Evolutionary conservation across 257 asterid species (phyloP), one percentile per base, ranked within the genome.

Genomic region (Gardenia jasminoides): DNA sequence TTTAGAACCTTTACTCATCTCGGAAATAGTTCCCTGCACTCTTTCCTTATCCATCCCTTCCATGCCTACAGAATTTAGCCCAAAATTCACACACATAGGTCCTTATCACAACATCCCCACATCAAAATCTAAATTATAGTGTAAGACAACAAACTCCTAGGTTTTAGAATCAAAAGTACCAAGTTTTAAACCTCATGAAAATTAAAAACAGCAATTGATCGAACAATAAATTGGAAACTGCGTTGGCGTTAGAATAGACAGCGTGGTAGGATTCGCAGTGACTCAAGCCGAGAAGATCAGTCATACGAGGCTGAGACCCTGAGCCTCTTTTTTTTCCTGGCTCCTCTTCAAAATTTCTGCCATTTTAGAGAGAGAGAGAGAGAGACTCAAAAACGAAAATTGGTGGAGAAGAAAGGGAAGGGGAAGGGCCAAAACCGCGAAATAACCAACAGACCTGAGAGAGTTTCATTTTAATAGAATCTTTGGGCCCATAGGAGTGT

Each of bases 1-100:
- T 85, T 93, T 96, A 26, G 98, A 92, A 6, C 99, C 99, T 85
- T 93, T 96, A 85, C 99, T 96, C 97, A 96, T 93, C 88, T 96
- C 98, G 77, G 93, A 96, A 76, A 96, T 96, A 75, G 89, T 81
- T 75, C 93, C 91, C 89, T 96, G 98, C 86, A 96, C 97, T 82
- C 89, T 96, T 62, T 96, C 98, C 97, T 92, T 92, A 86, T 96
- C 98, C 86, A 96, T 98, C 65, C 98, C 98, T 79, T 96, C 99
- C 99, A 96, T 96, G 61, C 99, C 98, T 93, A 80, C 76, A 83
- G 82, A 69, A 43, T 30, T 78, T 19, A 81, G 9, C 52, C 67
- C 68, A 62, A 79, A 72, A 50, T 71, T 36, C n/a, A 50, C 24
- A 72, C 10, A 13, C 48, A 44, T 15, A 52, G 13, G 22, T 46